phyloP scores from a whole-genome alignment of 2,329 filamentous ascomycete genomes.

The Apiospora malaysiana region DNA sequence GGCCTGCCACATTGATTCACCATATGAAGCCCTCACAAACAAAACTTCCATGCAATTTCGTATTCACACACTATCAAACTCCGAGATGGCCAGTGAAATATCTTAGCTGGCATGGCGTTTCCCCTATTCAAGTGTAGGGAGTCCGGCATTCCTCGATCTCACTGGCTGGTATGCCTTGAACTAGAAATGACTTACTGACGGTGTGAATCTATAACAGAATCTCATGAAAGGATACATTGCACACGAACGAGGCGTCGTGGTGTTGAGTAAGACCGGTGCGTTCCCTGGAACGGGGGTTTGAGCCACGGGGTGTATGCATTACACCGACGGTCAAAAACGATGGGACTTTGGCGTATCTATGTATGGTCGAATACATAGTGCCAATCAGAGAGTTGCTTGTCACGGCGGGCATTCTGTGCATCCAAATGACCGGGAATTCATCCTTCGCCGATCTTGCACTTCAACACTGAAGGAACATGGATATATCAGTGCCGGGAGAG shows the following conservation, averaged over 20 bases:
- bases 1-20: neutral
- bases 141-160: neutral
- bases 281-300: constrained; percentile 87
- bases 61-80: neutral
- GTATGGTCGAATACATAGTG: neutral
- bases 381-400: neutral
- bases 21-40: neutral
- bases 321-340: neutral
- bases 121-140: neutral
- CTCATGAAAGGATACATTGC: constrained; percentile 99
- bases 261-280: constrained; percentile 89
- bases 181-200: constrained; percentile 19
- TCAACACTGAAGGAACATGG: neutral
- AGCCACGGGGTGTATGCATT: constrained; percentile 25
- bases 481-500: neutral
- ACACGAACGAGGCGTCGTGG: constrained; percentile 85
- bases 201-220: constrained; percentile 58
- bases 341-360: neutral
- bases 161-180: neutral
- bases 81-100: neutral
- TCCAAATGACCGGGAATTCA: neutral
- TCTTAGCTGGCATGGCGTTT: neutral
- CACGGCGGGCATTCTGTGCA: neutral
- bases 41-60: neutral
- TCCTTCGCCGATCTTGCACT: neutral